A percentile compares a stretch with the other conserved stretches of the same genome.
These are phyloP conservation scores for Hypoxylon sp. DNA, from an alignment of 2,329 filamentous ascomycete genomes.

Conservation along the genomic window DNA sequence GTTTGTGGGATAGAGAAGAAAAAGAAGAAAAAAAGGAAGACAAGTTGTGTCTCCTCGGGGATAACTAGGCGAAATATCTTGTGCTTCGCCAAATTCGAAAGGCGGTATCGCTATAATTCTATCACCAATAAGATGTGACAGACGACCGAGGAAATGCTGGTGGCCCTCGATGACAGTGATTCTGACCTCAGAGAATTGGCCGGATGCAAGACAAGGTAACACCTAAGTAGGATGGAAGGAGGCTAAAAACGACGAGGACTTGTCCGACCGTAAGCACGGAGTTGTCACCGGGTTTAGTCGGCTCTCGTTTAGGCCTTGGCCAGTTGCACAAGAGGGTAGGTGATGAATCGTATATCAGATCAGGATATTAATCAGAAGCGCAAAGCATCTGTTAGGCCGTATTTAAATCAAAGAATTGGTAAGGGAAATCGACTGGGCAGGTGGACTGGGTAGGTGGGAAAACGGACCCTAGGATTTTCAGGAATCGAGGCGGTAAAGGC, in stretches of 20 bases:
- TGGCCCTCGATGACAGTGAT: constrained; percentile 43
- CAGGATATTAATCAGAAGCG: constrained; percentile 36
- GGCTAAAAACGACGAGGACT: constrained; percentile 42
- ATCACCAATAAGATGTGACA: constrained; percentile 40
- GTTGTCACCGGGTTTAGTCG: constrained; percentile 46
- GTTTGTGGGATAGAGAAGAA: constrained; percentile 21
- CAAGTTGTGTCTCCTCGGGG: constrained; percentile 32
- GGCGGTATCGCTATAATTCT: constrained; percentile 42
- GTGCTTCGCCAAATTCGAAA: constrained; percentile 33
- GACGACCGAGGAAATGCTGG: constrained; percentile 32
- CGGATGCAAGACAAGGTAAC: constrained; percentile 35
- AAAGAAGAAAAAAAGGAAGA: constrained; percentile 26
- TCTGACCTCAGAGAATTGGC: constrained; percentile 39
- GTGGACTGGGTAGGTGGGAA: constrained; percentile 19
- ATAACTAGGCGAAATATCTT: constrained; percentile 29
- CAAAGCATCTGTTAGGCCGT: constrained; percentile 17
- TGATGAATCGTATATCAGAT: constrained; percentile 45
- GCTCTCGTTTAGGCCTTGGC: constrained; percentile 40
- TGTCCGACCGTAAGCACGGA: constrained; percentile 46
- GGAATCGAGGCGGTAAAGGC: constrained; percentile 42
- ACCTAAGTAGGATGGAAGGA: constrained; percentile 31
- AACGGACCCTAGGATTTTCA: constrained; percentile 26
- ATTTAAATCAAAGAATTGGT: constrained; percentile 21
- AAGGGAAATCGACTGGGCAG: constrained; percentile 22
- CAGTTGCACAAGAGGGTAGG: constrained; percentile 43